These are phyloP conservation scores for Blastobotrys indianensis DNA, from an alignment of 1,139 yeast species.

Conservation along the genomic window DNA sequence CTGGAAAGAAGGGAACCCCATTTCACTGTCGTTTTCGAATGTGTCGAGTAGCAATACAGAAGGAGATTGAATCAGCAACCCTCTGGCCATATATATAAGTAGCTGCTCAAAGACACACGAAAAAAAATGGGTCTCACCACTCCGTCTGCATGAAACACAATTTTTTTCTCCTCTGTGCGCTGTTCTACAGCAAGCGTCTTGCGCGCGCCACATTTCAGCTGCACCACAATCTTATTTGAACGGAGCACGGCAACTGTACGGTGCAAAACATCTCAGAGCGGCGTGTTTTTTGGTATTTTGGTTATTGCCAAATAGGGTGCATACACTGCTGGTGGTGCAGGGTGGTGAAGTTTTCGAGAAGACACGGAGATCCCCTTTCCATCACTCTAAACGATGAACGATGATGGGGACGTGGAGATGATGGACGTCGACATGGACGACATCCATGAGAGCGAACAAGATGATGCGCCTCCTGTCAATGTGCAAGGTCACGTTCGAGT, in stretches of 20 bases:
- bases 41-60: background rate
- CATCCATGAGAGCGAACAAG: background rate
- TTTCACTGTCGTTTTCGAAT: constrained; percentile 11
- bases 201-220: no score
- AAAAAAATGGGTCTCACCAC: constrained; percentile 1
- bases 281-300: no score
- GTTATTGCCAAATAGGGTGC: no score
- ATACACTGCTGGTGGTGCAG: no score
- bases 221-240: no score
- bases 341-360: no score
- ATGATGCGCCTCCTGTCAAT: no score
- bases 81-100: background rate
- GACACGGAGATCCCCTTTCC: background rate
- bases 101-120: background rate
- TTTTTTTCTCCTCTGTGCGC: background rate
- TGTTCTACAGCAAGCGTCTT: no score
- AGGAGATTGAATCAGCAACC: constrained; percentile 2
- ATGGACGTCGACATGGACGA: constrained; percentile 7
- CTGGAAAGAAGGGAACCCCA: constrained; percentile 35
- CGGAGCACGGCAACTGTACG: no score
- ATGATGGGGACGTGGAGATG: constrained; percentile 11
- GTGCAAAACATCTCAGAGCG: no score
- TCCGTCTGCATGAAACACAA: background rate
- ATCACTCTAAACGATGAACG: background rate
- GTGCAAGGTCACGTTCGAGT: background rate